Evolutionary conservation across 495 filamentous ascomycete genomes (phyloP).

Genomic region (Cercophora newfieldiana): DNA sequence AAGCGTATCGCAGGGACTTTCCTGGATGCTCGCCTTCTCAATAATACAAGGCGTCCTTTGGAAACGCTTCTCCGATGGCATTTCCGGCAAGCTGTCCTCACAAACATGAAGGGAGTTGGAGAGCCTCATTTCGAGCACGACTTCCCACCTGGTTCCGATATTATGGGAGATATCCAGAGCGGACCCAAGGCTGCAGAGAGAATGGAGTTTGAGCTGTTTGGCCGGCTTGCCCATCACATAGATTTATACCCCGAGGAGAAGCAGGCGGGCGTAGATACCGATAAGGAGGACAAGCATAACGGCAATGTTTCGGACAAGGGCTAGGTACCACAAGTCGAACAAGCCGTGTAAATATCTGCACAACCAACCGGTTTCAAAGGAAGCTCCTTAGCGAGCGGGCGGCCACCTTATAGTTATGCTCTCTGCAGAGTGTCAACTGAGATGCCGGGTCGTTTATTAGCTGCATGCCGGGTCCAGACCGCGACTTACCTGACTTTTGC

Average conservation of each 20-base stretch:
- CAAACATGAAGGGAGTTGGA: too few species aligned
- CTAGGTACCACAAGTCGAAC: conserved; percentile 10
- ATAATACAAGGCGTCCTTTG: conserved; percentile 34
- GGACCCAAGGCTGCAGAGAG: too few species aligned
- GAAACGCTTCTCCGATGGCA: conserved; percentile 46
- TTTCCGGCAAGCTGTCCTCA: conserved; percentile 45
- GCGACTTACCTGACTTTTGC: not conserved
- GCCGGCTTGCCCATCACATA: conserved; percentile 26
- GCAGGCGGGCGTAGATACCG: not conserved
- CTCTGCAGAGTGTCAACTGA: too few species aligned
- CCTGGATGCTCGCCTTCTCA: conserved; percentile 36
- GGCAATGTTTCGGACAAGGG: conserved; percentile 11
- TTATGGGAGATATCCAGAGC: too few species aligned
- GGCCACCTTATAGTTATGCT: too few species aligned
- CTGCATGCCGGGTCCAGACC: not conserved
- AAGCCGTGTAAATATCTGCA: too few species aligned
- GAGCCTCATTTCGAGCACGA: too few species aligned
- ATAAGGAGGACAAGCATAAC: conserved; percentile 2
- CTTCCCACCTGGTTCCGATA: too few species aligned
- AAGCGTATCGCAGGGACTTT: conserved; percentile 32
- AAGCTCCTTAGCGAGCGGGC: too few species aligned
- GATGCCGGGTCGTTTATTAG: not conserved
- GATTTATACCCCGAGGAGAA: conserved; percentile 2
- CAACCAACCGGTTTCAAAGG: too few species aligned
- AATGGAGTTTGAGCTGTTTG: conserved; percentile 43